These are phyloP conservation scores for Citrus inodora DNA, from an alignment of 345 rosid genomes.

Conservation along the genomic window DNA sequence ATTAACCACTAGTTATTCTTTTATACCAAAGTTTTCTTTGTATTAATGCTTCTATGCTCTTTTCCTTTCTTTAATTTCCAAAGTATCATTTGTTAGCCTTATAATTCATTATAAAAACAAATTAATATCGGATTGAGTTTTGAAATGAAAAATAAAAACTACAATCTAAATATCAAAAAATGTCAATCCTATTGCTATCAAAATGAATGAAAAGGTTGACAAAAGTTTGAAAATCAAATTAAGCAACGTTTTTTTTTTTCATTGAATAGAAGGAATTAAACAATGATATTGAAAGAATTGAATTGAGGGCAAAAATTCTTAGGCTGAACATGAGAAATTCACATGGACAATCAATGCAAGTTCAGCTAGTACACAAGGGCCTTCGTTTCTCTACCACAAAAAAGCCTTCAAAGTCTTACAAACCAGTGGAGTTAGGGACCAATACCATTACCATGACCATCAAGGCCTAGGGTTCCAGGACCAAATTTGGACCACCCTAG, in stretches of 20 bases:
- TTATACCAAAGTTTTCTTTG: too few relatives aligned
- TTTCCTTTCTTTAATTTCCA: neutral
- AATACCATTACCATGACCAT: slow-evolving; percentile 7
- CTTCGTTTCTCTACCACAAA: neutral
- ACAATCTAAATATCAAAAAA: too few relatives aligned
- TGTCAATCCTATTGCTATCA: neutral
- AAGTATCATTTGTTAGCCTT: neutral
- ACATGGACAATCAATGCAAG: slow-evolving; percentile 12
- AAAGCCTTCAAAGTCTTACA: neutral
- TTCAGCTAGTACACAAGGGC: neutral
- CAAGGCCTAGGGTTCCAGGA: slow-evolving; percentile 1
- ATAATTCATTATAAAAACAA: neutral
- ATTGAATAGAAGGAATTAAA: too few relatives aligned
- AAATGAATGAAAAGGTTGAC: neutral
- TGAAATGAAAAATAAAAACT: too few relatives aligned
- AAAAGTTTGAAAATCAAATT: too few relatives aligned
- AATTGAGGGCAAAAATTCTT: neutral
- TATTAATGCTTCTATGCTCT: neutral
- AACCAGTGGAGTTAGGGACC: slow-evolving; percentile 23
- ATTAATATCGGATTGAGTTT: too few relatives aligned
- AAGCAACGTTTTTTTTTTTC: too few relatives aligned
- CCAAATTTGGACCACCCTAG: slow-evolving; percentile 28
- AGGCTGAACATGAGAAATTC: slow-evolving; percentile 23
- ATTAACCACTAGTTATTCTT: too few relatives aligned
- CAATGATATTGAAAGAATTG: neutral